Evolutionary conservation across 129 eudicot species (phyloP), one percentile per base, ranked within the genome.

Genomic region (Calendula officinalis): DNA sequence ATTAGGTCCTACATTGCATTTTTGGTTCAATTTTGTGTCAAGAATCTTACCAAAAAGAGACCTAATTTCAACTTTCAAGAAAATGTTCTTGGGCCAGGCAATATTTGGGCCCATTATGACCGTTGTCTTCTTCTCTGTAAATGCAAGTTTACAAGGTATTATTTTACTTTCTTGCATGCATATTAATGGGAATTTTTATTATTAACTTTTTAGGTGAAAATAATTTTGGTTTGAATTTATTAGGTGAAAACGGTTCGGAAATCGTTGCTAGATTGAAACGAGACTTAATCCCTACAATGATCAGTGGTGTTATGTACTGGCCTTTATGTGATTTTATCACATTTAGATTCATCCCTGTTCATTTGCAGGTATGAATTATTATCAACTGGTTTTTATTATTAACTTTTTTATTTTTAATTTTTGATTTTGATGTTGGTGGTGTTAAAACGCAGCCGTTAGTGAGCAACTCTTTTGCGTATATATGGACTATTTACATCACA

Each of bases 261-360:
- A 86, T 94, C 9, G 60, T 78, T 66, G 90, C 88, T 39, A 72
- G 97, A 76, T 74, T 89, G 76, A 86, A 76, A 68, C 82, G 99
- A 34, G 99, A 94, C 62, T 63, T 88, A 75, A 35, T 89, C 12
- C 96, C 99, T 9, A 94, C 99, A 40, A 33, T 89, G 84, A 73
- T 86, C 11, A 89, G 63, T 71, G 99, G 99, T 49, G 74, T 82
- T 55, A 89, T 94, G 95, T 89, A 86, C 73, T 88, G 99, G 99
- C 99, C 99, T 0, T 0, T 86, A 5, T 94, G 99, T 78, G 99
- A 94, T 82, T 94, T 94, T 56, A 66, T 94, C 63, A 94, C 99
- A 38, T 94, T 94, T 83, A 86, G 77, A 83, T 89, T 89, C 73
- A 57, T 89, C 68, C 97, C 97, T 32, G 99, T 94, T 67, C 92